phyloP scores from a whole-genome alignment of 2,329 filamentous ascomycete genomes.

The Trichoderma sp. region DNA sequence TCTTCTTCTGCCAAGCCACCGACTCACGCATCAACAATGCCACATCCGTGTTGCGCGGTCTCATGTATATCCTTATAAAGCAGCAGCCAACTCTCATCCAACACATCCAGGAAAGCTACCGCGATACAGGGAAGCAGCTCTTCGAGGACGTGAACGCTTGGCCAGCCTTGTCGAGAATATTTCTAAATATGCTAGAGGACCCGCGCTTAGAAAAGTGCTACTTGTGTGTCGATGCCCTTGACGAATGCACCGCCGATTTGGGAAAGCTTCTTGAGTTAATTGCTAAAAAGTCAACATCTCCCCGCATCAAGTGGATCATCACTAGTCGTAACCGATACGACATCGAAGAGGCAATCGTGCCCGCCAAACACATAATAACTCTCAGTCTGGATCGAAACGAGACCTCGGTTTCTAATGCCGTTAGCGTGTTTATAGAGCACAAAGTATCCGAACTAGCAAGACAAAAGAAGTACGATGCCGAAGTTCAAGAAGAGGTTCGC shows the following conservation, averaged over 20 bases:
- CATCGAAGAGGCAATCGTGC: no score
- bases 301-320: constrained; percentile 4
- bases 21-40: constrained; percentile 37
- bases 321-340: neutral
- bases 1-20: constrained; percentile 15
- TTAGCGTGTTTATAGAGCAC: no score
- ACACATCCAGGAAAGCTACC: constrained; percentile 35
- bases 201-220: constrained; percentile 22
- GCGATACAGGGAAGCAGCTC: constrained; percentile 30
- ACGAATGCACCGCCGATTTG: constrained; percentile 37
- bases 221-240: constrained; percentile 45
- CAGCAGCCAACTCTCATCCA: constrained; percentile 32
- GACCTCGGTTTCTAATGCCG: no score
- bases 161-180: constrained; percentile 35
- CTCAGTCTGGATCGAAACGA: no score
- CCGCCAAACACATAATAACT: no score
- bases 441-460: no score
- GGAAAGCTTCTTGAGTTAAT: constrained; percentile 38
- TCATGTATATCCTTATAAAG: constrained; percentile 39
- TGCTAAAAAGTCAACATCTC: neutral
- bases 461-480: no score
- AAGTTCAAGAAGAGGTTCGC: no score
- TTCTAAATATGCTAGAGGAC: constrained; percentile 40
- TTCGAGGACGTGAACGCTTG: constrained; percentile 42
- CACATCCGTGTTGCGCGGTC: constrained; percentile 39